phyloP scores from a whole-genome alignment of 75 land plant genomes.

The Pseudotsuga menziesii region DNA sequence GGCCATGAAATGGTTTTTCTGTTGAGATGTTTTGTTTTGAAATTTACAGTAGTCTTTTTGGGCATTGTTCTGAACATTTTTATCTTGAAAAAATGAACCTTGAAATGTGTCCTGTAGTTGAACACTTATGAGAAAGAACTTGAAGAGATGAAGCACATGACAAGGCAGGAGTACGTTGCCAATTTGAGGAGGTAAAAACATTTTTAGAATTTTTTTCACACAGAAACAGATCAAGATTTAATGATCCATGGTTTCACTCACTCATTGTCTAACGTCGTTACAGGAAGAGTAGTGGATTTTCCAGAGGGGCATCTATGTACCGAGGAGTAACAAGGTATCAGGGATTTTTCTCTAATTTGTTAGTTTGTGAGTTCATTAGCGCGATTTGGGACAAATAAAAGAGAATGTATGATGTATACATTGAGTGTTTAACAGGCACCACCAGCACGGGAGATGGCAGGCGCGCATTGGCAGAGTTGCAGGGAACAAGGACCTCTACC shows the following conservation, averaged over 20 bases:
- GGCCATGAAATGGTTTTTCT: too few species aligned
- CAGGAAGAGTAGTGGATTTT: conserved; percentile 77
- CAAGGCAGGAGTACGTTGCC: conserved; percentile 91
- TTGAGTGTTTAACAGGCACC: conserved; percentile 32
- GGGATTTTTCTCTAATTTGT: not conserved
- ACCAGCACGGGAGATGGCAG: conserved; percentile 73
- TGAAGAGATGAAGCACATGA: conserved; percentile 96
- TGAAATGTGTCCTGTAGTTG: conserved; percentile 30
- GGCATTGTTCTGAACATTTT: too few species aligned
- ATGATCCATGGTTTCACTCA: not conserved
- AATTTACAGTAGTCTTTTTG: too few species aligned
- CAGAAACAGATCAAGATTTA: too few species aligned
- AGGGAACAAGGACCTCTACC: conserved; percentile 70
- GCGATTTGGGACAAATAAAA: too few species aligned
- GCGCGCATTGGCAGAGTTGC: conserved; percentile 68
- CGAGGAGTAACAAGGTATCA: conserved; percentile 70
- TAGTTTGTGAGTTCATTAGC: not conserved
- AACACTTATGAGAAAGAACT: conserved; percentile 77
- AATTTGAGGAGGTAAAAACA: conserved; percentile 75
- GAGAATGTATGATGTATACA: not conserved
- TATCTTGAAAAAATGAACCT: too few species aligned
- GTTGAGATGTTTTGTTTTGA: too few species aligned
- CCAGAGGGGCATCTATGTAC: conserved; percentile 73
- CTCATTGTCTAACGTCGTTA: not conserved
- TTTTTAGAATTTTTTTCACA: not conserved